Conservation (phyloP, 2,329 filamentous ascomycete genomes). For the Geosmithia flava region DNA sequence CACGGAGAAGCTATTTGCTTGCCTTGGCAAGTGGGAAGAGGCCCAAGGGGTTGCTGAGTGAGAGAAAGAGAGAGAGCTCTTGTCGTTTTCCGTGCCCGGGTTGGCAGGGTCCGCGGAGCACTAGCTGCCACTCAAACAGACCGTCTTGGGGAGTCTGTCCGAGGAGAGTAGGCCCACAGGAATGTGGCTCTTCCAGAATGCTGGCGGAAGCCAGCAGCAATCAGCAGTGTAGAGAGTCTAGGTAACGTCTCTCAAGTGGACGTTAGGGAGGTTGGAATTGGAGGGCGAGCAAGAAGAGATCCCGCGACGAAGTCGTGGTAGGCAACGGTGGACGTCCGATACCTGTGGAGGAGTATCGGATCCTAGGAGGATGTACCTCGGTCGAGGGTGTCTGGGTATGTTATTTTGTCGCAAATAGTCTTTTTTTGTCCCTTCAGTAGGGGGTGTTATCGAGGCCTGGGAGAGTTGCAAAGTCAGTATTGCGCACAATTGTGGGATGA, state of each 20-base stretch:
- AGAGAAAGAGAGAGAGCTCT: background rate
- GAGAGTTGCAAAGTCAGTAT: conserved; percentile 2
- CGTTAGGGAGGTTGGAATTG: conserved; percentile 89
- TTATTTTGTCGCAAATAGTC: background rate
- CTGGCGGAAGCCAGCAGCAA: conserved; percentile 84
- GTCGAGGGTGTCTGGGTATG: conserved; percentile 3
- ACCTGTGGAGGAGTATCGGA: conserved; percentile 71
- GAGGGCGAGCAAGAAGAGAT: conserved; percentile 71
- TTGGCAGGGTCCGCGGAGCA: conserved; percentile 64
- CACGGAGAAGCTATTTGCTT: background rate
- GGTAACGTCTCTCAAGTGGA: conserved; percentile 51
- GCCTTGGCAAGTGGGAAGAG: background rate
- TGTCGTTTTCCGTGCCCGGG: conserved; percentile 15
- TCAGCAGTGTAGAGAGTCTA: conserved; percentile 21
- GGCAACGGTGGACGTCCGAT: conserved; percentile 59
- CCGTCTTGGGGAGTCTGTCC: conserved; percentile 73
- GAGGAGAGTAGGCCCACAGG: conserved; percentile 95
- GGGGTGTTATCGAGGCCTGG: conserved; percentile 50
- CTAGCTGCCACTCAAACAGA: conserved; percentile 97
- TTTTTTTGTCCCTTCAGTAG: conserved; percentile 4
- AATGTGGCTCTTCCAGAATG: conserved; percentile 48
- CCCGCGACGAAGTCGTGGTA: conserved; percentile 80
- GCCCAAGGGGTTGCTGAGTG: background rate
- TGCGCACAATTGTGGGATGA: background rate
- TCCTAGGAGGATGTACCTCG: conserved; percentile 20